A percentile compares a stretch with the other conserved stretches of the same genome.
phyloP scores from a whole-genome alignment of 768 basidiomycete genomes.

The Tulasnella sp. region DNA sequence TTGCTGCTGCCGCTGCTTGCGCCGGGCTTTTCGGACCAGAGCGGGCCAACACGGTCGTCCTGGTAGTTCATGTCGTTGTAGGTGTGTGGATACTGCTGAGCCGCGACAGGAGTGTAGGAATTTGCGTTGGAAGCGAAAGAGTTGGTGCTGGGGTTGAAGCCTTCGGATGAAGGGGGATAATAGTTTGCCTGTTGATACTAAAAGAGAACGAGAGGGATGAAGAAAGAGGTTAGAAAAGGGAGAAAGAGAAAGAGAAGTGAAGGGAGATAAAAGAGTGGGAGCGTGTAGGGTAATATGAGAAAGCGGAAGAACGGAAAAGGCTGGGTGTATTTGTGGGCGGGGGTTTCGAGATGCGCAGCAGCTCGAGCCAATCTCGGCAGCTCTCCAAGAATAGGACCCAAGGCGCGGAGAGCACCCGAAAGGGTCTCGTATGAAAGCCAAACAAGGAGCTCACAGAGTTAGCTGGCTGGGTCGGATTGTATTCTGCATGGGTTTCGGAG shows the following conservation, averaged over 20 bases:
- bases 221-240: neutral
- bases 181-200: neutral
- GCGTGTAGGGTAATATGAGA: neutral
- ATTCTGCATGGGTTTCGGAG: neutral
- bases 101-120: slow-evolving; percentile 18
- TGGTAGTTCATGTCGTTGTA: neutral
- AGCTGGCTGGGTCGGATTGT: neutral
- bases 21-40: slow-evolving; percentile 25
- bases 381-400: neutral
- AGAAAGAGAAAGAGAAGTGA: neutral
- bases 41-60: slow-evolving; percentile 3
- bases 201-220: neutral
- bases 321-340: slow-evolving; percentile 8
- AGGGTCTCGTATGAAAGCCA: slow-evolving; percentile 1
- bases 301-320: slow-evolving; percentile 3
- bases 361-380: neutral
- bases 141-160: neutral
- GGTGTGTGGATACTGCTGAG: neutral
- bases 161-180: slow-evolving; percentile 26
- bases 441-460: neutral
- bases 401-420: neutral
- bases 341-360: slow-evolving; percentile 10
- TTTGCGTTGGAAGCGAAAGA: slow-evolving; percentile 17
- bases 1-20: slow-evolving; percentile 20
- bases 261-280: neutral